phyloP scores from a whole-genome alignment of 805 yeast genomes.

The Sporopachydermia quercuum region DNA sequence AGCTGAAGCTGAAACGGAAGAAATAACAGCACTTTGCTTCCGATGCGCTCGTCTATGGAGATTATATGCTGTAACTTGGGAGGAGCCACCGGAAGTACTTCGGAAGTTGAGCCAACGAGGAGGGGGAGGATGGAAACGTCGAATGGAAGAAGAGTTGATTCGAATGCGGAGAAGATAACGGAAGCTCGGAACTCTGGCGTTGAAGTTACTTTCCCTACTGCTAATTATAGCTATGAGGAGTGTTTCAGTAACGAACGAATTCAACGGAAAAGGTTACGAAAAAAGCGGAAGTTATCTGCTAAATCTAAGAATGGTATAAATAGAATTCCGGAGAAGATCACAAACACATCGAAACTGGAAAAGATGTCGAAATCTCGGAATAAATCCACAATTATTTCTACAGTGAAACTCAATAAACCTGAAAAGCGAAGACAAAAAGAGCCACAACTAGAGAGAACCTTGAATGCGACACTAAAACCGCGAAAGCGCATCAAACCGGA shows the following conservation, averaged over 20 bases:
- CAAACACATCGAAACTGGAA: conserved; percentile 8
- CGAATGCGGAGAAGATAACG: conserved; percentile 20
- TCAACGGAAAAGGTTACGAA: conserved; percentile 8
- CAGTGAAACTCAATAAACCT: no score
- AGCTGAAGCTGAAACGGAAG: conserved; percentile 18
- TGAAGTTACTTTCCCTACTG: neutral
- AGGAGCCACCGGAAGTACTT: conserved; percentile 52
- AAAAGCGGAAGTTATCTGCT: neutral
- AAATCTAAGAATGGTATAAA: conserved; percentile 9
- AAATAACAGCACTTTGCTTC: conserved; percentile 52
- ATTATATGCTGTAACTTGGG: conserved; percentile 80
- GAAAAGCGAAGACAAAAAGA: neutral
- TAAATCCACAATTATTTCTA: no score
- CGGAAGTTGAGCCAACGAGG: conserved; percentile 28
- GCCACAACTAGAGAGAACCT: conserved; percentile 5
- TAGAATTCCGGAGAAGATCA: neutral
- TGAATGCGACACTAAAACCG: no score
- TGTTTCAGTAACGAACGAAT: conserved; percentile 7
- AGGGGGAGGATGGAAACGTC: conserved; percentile 41
- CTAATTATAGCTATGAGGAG: neutral
- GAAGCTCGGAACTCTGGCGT: conserved; percentile 32
- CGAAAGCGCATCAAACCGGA: no score
- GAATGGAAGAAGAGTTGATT: conserved; percentile 46
- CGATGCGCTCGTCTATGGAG: conserved; percentile 90
- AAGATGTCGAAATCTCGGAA: conserved; percentile 10